A percentile compares a stretch with the other conserved stretches of the same genome.
Evolutionary conservation across 331 rosid genomes (phyloP).

Genomic region (Cydonia oblonga): DNA sequence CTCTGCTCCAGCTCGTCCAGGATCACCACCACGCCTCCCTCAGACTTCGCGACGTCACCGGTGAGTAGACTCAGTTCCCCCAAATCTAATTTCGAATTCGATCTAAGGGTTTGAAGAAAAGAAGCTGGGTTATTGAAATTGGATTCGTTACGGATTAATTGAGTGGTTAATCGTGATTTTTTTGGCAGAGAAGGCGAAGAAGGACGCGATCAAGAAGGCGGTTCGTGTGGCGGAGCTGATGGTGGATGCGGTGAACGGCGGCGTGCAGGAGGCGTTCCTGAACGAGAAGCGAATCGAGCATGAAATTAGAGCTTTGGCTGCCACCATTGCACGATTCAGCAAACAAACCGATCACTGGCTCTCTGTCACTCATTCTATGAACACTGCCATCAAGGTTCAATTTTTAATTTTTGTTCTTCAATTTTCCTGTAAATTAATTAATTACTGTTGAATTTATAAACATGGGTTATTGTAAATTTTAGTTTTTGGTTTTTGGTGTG

Average conservation of each 20-base stretch:
- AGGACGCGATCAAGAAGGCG: conserved; percentile 50
- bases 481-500: not conserved
- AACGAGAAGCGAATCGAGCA: conserved; percentile 65
- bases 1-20: conserved; percentile 22
- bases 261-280: conserved; percentile 56
- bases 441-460: not conserved
- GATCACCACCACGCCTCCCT: conserved; percentile 28
- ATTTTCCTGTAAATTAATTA: not conserved
- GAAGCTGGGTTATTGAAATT: not conserved
- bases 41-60: conserved; percentile 31
- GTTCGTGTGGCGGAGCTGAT: conserved; percentile 47
- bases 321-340: conserved; percentile 44
- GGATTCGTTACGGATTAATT: not conserved
- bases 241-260: conserved; percentile 67
- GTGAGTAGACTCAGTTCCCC: conserved; percentile 7
- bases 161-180: not conserved
- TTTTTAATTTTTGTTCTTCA: not conserved
- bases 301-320: conserved; percentile 55
- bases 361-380: conserved; percentile 33
- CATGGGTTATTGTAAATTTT: not conserved
- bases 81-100: not conserved
- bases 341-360: conserved; percentile 88
- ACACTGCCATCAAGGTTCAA: conserved; percentile 61
- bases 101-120: not conserved
- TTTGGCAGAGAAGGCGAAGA: conserved; percentile 52